These are phyloP conservation scores for Aspergillaceae sp. DNA, from an alignment of 2,329 filamentous ascomycete species.

Conservation along the genomic window DNA sequence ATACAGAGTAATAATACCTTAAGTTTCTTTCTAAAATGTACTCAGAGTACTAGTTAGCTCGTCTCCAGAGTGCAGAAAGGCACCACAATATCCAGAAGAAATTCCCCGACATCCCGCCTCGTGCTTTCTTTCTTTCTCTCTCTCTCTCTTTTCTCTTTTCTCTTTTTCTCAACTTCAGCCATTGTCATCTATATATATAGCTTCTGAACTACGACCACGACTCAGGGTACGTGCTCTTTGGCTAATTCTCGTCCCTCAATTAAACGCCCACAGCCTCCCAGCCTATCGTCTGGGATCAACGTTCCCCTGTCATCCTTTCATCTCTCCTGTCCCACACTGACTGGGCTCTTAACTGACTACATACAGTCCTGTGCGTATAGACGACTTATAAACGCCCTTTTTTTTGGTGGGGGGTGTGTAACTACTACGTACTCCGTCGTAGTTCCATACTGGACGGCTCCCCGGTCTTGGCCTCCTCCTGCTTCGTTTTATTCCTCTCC, in stretches of 20 bases:
- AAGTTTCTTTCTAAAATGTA: neutral
- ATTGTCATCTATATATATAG: neutral
- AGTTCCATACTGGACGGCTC: too few relatives aligned
- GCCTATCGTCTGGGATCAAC: neutral
- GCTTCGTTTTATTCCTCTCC: too few relatives aligned
- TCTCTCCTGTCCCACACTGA: neutral
- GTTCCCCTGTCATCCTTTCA: neutral
- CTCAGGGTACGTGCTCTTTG: too few relatives aligned
- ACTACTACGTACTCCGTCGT: too few relatives aligned
- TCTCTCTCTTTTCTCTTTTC: neutral
- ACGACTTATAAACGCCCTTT: too few relatives aligned
- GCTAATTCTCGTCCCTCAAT: too few relatives aligned
- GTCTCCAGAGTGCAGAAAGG: neutral
- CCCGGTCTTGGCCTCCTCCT: too few relatives aligned
- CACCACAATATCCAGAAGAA: neutral
- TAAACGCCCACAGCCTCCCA: too few relatives aligned
- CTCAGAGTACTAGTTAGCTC: neutral
- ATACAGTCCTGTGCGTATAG: too few relatives aligned
- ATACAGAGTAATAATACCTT: too few relatives aligned
- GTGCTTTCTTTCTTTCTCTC: slow-evolving; percentile 1
- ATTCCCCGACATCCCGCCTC: neutral
- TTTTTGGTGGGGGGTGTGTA: too few relatives aligned
- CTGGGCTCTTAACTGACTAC: neutral
- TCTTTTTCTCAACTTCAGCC: neutral
- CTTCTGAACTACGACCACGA: neutral